Percentiles rank a stretch among this genome's conserved stretches.
These are phyloP conservation scores for Osmanthus fragrans DNA, from an alignment of 257 asterid species.

Conservation along the genomic window DNA sequence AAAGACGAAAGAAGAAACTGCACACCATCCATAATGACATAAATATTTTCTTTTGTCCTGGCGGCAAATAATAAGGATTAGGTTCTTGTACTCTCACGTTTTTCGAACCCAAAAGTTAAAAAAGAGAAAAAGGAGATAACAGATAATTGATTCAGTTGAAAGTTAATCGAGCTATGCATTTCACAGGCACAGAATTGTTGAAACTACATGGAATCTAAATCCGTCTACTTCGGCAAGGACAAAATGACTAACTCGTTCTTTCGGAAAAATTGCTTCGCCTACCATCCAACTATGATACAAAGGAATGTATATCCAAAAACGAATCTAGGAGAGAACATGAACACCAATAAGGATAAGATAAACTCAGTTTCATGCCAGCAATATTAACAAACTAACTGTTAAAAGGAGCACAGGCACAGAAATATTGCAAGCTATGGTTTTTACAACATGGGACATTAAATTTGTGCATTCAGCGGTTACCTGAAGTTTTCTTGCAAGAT, in stretches of 20 bases:
- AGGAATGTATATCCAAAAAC: background rate
- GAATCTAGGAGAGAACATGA: background rate
- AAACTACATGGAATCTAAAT: background rate
- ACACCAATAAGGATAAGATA: background rate
- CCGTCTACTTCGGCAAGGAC: background rate
- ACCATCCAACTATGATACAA: background rate
- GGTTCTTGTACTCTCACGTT: background rate
- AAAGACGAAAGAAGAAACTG: background rate
- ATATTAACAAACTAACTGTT: background rate
- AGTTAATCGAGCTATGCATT: background rate
- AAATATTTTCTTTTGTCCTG: background rate
- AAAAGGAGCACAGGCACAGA: background rate
- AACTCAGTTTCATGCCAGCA: background rate
- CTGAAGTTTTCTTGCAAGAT: constrained; percentile 82
- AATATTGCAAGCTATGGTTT: background rate
- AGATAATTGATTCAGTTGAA: background rate
- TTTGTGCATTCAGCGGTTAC: constrained; percentile 25
- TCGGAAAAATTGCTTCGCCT: background rate
- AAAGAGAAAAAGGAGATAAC: background rate
- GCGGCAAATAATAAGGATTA: background rate
- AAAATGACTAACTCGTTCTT: background rate
- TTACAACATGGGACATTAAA: background rate
- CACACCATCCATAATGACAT: background rate
- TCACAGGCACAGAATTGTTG: background rate
- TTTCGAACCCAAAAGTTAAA: background rate